A percentile compares a stretch with the other conserved stretches of the same genome.
Evolutionary conservation across 106 monocot species (phyloP).

Genomic region (Dioscorea zingiberensis): DNA sequence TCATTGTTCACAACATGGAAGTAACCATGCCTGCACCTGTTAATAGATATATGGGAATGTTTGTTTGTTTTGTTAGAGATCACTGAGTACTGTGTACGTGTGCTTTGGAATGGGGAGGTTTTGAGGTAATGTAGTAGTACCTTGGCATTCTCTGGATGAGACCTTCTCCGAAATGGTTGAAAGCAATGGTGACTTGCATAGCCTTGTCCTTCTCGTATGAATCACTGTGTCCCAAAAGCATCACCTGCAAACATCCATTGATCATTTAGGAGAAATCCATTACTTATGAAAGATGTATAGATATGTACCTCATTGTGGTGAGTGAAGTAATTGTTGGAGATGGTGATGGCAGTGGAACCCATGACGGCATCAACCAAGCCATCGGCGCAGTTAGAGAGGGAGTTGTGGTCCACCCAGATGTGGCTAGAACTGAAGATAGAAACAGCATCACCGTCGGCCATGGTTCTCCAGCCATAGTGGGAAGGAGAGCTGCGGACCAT

Average conservation of each 20-base stretch:
- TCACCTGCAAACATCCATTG: slow-evolving; percentile 19
- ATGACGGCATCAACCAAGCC: slow-evolving; percentile 41
- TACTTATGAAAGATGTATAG: background rate
- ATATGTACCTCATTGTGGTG: slow-evolving; percentile 37
- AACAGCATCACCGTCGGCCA: slow-evolving; percentile 42
- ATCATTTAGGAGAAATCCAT: background rate
- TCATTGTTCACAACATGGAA: slow-evolving; percentile 61
- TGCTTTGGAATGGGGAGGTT: too few species aligned
- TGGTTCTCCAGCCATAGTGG: slow-evolving; percentile 46
- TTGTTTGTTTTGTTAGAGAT: too few species aligned
- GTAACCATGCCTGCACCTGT: slow-evolving; percentile 47
- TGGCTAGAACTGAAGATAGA: slow-evolving; percentile 41
- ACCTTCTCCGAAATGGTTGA: slow-evolving; percentile 55
- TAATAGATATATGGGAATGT: background rate
- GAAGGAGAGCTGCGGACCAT: slow-evolving; percentile 46
- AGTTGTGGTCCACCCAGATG: slow-evolving; percentile 49
- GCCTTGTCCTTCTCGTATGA: slow-evolving; percentile 34
- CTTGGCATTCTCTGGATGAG: slow-evolving; percentile 54
- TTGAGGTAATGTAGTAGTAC: background rate
- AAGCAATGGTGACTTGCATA: slow-evolving; percentile 50
- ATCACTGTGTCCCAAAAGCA: slow-evolving; percentile 47
- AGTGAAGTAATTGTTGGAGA: slow-evolving; percentile 48
- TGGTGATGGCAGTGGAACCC: slow-evolving; percentile 39
- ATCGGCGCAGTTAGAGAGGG: slow-evolving; percentile 41
- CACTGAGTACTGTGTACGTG: too few species aligned